Evolutionary conservation across 257 asterid genomes (phyloP).

Genomic region (Solanum virginianum): DNA sequence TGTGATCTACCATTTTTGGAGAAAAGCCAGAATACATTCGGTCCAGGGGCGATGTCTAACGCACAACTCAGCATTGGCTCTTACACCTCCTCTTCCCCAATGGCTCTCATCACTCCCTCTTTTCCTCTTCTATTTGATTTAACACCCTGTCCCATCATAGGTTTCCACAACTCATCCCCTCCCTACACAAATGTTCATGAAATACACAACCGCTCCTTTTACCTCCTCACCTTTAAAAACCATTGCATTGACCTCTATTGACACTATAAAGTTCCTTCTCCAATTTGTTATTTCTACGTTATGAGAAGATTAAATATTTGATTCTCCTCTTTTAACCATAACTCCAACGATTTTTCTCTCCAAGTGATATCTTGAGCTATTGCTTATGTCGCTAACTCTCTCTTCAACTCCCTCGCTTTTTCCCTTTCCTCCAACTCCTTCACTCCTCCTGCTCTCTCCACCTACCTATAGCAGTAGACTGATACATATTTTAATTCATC

Average conservation of each 20-base stretch:
- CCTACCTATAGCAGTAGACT: neutral
- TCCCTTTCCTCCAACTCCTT: neutral
- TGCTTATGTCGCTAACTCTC: neutral
- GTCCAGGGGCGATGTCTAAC: neutral
- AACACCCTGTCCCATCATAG: neutral
- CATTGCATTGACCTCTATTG: neutral
- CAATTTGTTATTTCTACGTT: neutral
- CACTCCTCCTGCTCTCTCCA: neutral
- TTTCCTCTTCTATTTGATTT: neutral
- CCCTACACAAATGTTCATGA: neutral
- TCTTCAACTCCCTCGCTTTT: neutral
- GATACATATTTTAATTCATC: neutral
- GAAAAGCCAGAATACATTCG: neutral
- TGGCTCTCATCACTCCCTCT: neutral
- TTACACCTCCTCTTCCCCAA: neutral
- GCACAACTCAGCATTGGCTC: neutral
- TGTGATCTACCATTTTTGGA: neutral
- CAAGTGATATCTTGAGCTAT: neutral
- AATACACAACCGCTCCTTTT: neutral
- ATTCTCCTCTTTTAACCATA: neutral
- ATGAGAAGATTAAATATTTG: neutral
- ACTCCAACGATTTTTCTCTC: neutral
- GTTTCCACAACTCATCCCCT: neutral
- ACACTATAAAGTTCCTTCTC: neutral
- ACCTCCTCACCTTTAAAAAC: neutral